These are phyloP conservation scores for Pythium rishiriense DNA, from an alignment of 352 stramenopile species.

Conservation along the genomic window DNA sequence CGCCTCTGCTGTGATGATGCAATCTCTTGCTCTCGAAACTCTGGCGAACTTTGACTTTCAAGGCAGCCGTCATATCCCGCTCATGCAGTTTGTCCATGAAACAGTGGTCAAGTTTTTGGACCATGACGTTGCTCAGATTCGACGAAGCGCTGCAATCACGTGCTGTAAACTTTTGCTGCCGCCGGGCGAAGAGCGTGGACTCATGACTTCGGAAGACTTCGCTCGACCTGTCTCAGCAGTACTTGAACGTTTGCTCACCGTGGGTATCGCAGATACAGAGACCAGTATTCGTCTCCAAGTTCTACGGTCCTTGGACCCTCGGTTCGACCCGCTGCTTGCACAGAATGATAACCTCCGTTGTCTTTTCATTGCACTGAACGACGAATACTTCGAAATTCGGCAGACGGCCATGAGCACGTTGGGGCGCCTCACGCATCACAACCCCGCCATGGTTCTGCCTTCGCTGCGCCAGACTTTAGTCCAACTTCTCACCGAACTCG, in stretches of 20 bases:
- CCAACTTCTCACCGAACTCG: slow-evolving; percentile 82
- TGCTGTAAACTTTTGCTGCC: slow-evolving; percentile 86
- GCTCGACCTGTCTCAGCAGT: slow-evolving; percentile 70
- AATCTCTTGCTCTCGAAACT: slow-evolving; percentile 82
- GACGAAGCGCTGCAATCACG: slow-evolving; percentile 85
- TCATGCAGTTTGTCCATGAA: slow-evolving; percentile 89
- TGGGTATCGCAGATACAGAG: slow-evolving; percentile 87
- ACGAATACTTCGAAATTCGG: slow-evolving; percentile 88
- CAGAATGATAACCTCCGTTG: slow-evolving; percentile 85
- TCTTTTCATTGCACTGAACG: slow-evolving; percentile 86
- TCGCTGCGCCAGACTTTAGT: slow-evolving; percentile 85
- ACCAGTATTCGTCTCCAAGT: slow-evolving; percentile 83
- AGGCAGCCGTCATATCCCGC: slow-evolving; percentile 80
- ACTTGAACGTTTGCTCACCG: slow-evolving; percentile 75
- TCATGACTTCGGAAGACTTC: slow-evolving; percentile 75
- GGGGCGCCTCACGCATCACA: slow-evolving; percentile 82
- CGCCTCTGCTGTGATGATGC: slow-evolving; percentile 70
- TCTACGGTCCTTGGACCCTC: slow-evolving; percentile 73
- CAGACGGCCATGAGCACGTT: slow-evolving; percentile 88
- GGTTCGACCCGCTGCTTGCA: slow-evolving; percentile 78
- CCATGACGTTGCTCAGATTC: slow-evolving; percentile 81
- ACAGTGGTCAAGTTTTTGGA: slow-evolving; percentile 88
- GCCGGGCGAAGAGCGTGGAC: slow-evolving; percentile 55
- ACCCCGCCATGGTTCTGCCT: slow-evolving; percentile 77
- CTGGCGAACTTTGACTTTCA: slow-evolving; percentile 87